These are phyloP conservation scores for Aspergillus sergii DNA, from an alignment of 2,329 filamentous ascomycete genomes.

Conservation along the genomic window DNA sequence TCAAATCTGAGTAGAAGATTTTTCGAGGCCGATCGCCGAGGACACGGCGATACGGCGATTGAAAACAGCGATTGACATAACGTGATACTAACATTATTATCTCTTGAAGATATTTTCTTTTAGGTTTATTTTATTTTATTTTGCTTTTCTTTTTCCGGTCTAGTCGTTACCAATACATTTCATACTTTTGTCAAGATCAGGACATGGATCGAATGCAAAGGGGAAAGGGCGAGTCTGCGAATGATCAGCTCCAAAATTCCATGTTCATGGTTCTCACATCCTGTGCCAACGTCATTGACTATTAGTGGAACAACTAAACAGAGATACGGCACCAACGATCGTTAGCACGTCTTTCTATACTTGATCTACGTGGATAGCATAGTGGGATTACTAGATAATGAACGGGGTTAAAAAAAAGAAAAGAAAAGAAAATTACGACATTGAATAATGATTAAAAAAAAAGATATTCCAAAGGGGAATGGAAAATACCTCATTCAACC, in stretches of 20 bases:
- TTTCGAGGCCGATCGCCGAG: not conserved
- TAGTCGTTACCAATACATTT: not conserved
- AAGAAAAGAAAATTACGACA: not conserved
- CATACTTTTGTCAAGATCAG: not conserved
- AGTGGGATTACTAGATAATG: not conserved
- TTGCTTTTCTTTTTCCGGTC: not conserved
- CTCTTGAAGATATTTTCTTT: not conserved
- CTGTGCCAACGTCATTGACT: conserved; percentile 13
- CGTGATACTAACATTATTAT: not conserved
- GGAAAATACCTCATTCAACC: not conserved
- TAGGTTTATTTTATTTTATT: not conserved
- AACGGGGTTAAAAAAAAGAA: not conserved
- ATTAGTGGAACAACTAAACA: not conserved
- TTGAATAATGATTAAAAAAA: not conserved
- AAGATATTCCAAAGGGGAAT: not conserved
- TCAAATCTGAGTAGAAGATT: not conserved
- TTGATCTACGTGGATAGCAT: conserved; percentile 4
- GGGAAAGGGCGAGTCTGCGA: not conserved
- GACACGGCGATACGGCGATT: not conserved
- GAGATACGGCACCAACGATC: conserved; percentile 1
- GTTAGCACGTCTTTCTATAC: conserved; percentile 1
- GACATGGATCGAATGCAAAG: not conserved
- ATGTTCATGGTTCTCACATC: not conserved
- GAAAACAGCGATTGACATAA: not conserved
- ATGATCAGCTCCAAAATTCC: not conserved